Conservation (phyloP, 495 filamentous ascomycete genomes). For the Neurospora terricola region DNA sequence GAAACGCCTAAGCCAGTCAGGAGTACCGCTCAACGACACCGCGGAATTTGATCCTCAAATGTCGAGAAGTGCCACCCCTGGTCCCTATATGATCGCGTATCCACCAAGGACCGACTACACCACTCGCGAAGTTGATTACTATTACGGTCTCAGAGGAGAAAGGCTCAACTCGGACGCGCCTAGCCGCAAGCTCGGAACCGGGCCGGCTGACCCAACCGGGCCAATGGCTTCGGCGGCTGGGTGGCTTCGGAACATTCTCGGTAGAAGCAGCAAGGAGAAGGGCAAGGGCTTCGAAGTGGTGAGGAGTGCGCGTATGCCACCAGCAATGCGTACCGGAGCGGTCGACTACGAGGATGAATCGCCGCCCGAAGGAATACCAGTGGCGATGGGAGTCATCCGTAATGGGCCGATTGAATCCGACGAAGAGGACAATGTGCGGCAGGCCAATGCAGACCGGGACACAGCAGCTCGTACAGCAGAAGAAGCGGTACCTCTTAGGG, state of each 20-base stretch:
- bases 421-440: constrained; percentile 36
- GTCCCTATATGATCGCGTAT: constrained; percentile 24
- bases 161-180: constrained; percentile 70
- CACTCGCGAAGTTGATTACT: constrained; percentile 87
- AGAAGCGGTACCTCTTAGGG: constrained; percentile 32
- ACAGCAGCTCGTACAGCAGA: constrained; percentile 19
- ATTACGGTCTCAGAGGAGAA: constrained; percentile 86
- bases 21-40: constrained; percentile 18
- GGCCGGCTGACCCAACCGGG: constrained; percentile 87
- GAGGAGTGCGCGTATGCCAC: constrained; percentile 63
- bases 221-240: constrained; percentile 79
- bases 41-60: constrained; percentile 31
- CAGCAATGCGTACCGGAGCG: constrained; percentile 42
- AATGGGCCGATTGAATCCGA: constrained; percentile 51
- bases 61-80: constrained; percentile 31
- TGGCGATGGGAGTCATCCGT: constrained; percentile 45
- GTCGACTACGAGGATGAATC: constrained; percentile 45
- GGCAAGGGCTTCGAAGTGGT: constrained; percentile 96
- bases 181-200: constrained; percentile 78
- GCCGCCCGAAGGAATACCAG: constrained; percentile 46
- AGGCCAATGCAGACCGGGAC: constrained; percentile 11
- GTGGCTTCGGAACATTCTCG: constrained; percentile 73
- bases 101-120: constrained; percentile 67
- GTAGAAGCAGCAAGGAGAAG: constrained; percentile 76
- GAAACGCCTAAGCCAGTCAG: constrained; percentile 30